Evolutionary conservation across 768 basidiomycete genomes (phyloP).

Genomic region (Tephrocybe sp.): DNA sequence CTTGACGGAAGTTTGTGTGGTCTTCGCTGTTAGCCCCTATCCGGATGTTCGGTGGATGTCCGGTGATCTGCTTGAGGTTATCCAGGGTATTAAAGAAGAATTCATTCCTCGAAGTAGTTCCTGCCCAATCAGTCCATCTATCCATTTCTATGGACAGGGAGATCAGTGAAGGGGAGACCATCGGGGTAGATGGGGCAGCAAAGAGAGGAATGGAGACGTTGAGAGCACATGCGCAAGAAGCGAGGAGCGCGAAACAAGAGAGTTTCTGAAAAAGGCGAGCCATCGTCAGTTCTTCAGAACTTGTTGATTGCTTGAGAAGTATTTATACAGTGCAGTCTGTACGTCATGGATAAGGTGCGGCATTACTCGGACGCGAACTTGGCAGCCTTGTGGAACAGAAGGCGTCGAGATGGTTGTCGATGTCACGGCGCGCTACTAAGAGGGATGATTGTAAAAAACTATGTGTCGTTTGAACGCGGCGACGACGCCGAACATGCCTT

Average conservation of each 20-base stretch:
- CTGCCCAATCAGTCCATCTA: slow-evolving; percentile 68
- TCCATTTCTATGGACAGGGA: slow-evolving; percentile 74
- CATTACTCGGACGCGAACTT: neutral
- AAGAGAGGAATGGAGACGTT: slow-evolving; percentile 41
- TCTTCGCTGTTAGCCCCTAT: slow-evolving; percentile 61
- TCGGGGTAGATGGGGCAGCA: slow-evolving; percentile 33
- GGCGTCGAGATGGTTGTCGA: neutral
- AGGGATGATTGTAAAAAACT: neutral
- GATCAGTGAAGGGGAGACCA: slow-evolving; percentile 46
- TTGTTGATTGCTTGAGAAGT: neutral
- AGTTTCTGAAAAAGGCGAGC: neutral
- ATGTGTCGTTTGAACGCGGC: neutral
- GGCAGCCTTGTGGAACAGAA: neutral
- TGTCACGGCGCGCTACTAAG: neutral
- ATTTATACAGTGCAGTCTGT: neutral
- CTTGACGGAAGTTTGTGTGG: slow-evolving; percentile 46
- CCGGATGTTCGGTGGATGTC: slow-evolving; percentile 52
- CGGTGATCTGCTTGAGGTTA: slow-evolving; percentile 52
- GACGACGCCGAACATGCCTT: neutral
- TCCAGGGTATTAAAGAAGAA: slow-evolving; percentile 62
- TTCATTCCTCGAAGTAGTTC: slow-evolving; percentile 46
- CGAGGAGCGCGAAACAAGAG: neutral
- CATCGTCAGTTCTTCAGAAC: neutral
- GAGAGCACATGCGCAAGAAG: slow-evolving; percentile 3
- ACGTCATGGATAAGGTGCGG: neutral